A percentile compares a stretch with the other conserved stretches of the same genome.
Evolutionary conservation across 139 green algal genomes (phyloP).

Genomic region (Chlamydomonas sp.): DNA sequence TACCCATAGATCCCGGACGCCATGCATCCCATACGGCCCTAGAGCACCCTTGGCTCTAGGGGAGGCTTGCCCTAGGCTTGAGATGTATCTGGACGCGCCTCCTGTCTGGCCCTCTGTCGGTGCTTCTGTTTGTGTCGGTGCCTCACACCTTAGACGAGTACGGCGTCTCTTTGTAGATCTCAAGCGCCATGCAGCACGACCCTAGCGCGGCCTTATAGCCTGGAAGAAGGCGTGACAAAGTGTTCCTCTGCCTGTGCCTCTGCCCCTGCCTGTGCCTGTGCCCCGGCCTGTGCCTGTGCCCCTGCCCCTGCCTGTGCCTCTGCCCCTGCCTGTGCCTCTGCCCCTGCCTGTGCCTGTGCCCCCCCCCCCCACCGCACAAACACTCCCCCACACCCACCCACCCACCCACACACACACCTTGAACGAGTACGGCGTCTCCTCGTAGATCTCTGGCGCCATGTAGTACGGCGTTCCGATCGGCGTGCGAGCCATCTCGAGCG

Average conservation of each 20-base stretch:
- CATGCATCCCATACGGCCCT: no score
- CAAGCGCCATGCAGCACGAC: slow-evolving; percentile 26
- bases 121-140: no score
- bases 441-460: slow-evolving; percentile 26
- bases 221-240: neutral
- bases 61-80: slow-evolving; percentile 40
- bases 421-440: neutral
- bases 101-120: no score
- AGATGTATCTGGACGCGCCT: slow-evolving; percentile 33
- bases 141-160: slow-evolving; percentile 44
- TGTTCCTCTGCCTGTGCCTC: neutral
- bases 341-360: no score
- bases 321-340: no score
- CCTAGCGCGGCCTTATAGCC: neutral
- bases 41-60: no score
- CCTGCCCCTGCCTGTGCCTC: no score
- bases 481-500: slow-evolving; percentile 37
- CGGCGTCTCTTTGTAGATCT: slow-evolving; percentile 44
- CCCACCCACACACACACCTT: neutral
- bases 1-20: slow-evolving; percentile 4
- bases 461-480: slow-evolving; percentile 49
- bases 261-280: no score
- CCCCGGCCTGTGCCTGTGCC: no score
- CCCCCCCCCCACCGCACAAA: no score
- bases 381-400: neutral